Conservation (phyloP, 2,329 filamentous ascomycete genomes). For the Fusarium miscanthi region DNA sequence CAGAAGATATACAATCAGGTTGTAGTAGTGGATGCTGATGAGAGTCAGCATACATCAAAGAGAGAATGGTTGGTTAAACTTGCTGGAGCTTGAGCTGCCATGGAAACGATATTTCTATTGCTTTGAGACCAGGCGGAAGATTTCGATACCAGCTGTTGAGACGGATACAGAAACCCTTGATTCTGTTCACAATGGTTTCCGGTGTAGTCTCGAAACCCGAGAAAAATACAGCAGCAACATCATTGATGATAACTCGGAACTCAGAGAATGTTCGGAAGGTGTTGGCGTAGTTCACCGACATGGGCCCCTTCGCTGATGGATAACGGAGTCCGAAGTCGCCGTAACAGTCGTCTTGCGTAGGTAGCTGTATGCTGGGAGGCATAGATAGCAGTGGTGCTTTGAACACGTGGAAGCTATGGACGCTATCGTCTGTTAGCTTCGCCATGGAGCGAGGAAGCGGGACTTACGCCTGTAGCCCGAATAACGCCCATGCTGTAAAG, state of each 20-base stretch:
- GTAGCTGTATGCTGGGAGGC: neutral
- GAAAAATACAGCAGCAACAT: neutral
- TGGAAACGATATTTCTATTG: neutral
- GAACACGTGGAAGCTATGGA: neutral
- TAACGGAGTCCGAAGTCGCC: neutral
- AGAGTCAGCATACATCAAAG: neutral
- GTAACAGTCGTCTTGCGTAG: neutral
- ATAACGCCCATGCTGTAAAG: neutral
- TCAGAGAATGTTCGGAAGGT: neutral
- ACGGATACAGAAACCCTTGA: neutral
- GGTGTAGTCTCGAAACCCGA: rapidly evolving
- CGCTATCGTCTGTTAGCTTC: neutral
- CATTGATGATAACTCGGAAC: neutral
- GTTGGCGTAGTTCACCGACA: neutral
- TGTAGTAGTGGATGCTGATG: neutral
- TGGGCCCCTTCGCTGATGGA: neutral
- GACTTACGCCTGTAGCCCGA: neutral
- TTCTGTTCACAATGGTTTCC: rapidly evolving
- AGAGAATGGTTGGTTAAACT: neutral
- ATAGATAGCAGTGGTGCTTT: neutral
- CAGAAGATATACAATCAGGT: neutral
- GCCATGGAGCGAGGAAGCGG: rapidly evolving
- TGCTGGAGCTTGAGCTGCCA: constrained; percentile 10
- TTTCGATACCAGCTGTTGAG: neutral
- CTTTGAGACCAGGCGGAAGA: neutral